Conservation (phyloP, 2,329 filamentous ascomycete genomes). For the Penicillium frequentans region DNA sequence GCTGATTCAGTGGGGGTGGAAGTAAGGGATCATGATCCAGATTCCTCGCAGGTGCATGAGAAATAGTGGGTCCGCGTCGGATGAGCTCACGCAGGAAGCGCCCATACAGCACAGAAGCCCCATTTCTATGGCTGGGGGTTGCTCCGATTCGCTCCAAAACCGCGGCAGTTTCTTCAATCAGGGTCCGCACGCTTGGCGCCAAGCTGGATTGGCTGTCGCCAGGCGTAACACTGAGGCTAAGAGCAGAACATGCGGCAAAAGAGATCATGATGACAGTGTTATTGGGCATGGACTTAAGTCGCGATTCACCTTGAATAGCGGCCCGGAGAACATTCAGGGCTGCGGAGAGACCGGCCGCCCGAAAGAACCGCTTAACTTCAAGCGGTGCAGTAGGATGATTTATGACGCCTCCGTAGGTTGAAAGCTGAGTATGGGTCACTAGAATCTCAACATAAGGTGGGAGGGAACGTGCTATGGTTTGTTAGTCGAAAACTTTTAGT, state of each 20-base stretch:
- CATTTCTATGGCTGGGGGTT: slow-evolving; percentile 65
- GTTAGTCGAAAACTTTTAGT: neutral
- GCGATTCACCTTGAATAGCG: slow-evolving; percentile 69
- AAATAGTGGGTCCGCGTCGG: slow-evolving; percentile 35
- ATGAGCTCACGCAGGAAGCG: slow-evolving; percentile 55
- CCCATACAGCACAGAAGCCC: slow-evolving; percentile 62
- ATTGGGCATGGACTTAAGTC: slow-evolving; percentile 74
- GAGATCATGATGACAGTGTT: slow-evolving; percentile 79
- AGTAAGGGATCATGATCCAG: slow-evolving; percentile 13
- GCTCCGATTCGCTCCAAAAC: slow-evolving; percentile 69
- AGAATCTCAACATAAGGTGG: slow-evolving; percentile 75
- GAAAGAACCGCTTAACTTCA: slow-evolving; percentile 71
- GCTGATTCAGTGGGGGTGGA: slow-evolving; percentile 17
- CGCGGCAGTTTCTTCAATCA: slow-evolving; percentile 68
- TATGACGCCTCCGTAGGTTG: slow-evolving; percentile 73
- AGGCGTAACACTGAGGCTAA: slow-evolving; percentile 63
- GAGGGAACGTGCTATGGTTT: slow-evolving; percentile 39
- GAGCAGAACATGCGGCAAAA: slow-evolving; percentile 68
- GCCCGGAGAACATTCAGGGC: slow-evolving; percentile 73
- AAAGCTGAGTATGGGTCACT: slow-evolving; percentile 69
- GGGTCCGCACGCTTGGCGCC: slow-evolving; percentile 61
- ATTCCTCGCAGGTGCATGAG: slow-evolving; percentile 9
- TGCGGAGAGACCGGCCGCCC: slow-evolving; percentile 68
- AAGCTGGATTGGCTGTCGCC: slow-evolving; percentile 57
- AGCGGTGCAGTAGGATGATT: slow-evolving; percentile 71